These are phyloP conservation scores for Herpetomonas tarakana DNA, from an alignment of 208 protist species.

Conservation along the genomic window DNA sequence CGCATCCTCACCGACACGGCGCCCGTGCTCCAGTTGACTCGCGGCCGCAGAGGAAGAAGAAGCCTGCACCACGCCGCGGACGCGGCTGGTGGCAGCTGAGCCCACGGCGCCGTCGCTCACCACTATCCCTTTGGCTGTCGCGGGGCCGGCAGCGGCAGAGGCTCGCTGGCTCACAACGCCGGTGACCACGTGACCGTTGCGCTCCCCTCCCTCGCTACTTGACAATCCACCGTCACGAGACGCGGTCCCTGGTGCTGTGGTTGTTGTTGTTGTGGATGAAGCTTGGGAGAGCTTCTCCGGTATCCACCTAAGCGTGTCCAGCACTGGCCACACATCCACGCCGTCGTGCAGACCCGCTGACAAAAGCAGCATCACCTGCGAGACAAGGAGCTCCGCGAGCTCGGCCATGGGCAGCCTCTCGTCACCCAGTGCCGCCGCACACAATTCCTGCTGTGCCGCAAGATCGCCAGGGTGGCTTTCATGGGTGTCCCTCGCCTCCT, in stretches of 20 bases:
- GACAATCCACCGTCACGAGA: no score
- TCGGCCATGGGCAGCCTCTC: slow-evolving; percentile 39
- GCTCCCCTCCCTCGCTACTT: no score
- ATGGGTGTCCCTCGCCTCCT: no score
- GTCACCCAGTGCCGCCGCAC: slow-evolving; percentile 1
- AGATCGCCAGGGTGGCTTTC: no score
- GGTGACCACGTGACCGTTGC: background rate
- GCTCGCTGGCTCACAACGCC: background rate
- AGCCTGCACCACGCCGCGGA: background rate
- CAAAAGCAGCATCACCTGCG: slow-evolving; percentile 26
- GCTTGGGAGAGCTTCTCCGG: slow-evolving; percentile 18
- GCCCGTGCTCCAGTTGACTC: no score
- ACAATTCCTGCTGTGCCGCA: background rate
- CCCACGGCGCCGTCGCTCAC: background rate
- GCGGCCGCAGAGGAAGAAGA: no score
- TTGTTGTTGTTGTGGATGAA: no score
- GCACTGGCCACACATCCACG: slow-evolving; percentile 50
- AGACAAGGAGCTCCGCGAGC: slow-evolving; percentile 26
- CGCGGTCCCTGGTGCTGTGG: no score
- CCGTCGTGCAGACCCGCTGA: slow-evolving; percentile 37
- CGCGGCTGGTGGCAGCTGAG: no score
- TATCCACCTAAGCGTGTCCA: slow-evolving; percentile 40
- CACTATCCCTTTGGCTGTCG: background rate
- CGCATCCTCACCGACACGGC: no score
- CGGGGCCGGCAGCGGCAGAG: background rate